Percentiles rank a stretch among this genome's conserved stretches.
phyloP scores from a whole-genome alignment of 1,284 basidiomycete species.

The Heterobasidion occidentale region DNA sequence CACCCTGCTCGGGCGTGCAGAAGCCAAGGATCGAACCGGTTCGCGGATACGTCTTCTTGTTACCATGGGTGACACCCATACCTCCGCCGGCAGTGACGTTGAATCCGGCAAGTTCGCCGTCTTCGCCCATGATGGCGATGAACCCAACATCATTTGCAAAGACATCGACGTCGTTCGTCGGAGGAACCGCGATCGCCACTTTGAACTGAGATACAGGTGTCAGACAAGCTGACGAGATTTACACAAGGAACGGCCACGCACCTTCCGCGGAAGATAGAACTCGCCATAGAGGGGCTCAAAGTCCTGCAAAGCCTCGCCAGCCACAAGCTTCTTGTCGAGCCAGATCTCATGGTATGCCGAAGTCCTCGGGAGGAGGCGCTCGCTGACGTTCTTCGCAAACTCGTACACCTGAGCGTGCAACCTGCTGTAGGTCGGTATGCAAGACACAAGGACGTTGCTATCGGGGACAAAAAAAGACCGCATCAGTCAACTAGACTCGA shows the following conservation, averaged over 20 bases:
- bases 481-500: slow-evolving; percentile 9
- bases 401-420: slow-evolving; percentile 83
- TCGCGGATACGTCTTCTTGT: slow-evolving; percentile 98
- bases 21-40: slow-evolving; percentile 88
- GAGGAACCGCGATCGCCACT: slow-evolving; percentile 93
- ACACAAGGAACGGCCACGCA: slow-evolving; percentile 20
- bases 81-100: slow-evolving; percentile 91
- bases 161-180: slow-evolving; percentile 94
- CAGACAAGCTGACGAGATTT: slow-evolving; percentile 3
- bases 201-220: slow-evolving; percentile 67
- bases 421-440: slow-evolving; percentile 82
- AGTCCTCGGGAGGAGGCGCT: slow-evolving; percentile 85
- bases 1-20: slow-evolving; percentile 84
- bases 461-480: not conserved
- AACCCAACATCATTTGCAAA: slow-evolving; percentile 96
- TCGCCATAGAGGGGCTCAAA: slow-evolving; percentile 95
- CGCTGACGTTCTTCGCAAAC: slow-evolving; percentile 83
- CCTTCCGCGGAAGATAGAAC: slow-evolving; percentile 94
- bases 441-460: slow-evolving; percentile 89
- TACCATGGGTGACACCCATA: slow-evolving; percentile 99
- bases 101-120: slow-evolving; percentile 78
- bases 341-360: slow-evolving; percentile 98
- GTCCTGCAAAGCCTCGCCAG: slow-evolving; percentile 87
- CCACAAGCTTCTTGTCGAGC: slow-evolving; percentile 94
- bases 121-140: slow-evolving; percentile 80